Conservation (phyloP, 2,329 filamentous ascomycete species). For the Pyrenophora graminea region DNA sequence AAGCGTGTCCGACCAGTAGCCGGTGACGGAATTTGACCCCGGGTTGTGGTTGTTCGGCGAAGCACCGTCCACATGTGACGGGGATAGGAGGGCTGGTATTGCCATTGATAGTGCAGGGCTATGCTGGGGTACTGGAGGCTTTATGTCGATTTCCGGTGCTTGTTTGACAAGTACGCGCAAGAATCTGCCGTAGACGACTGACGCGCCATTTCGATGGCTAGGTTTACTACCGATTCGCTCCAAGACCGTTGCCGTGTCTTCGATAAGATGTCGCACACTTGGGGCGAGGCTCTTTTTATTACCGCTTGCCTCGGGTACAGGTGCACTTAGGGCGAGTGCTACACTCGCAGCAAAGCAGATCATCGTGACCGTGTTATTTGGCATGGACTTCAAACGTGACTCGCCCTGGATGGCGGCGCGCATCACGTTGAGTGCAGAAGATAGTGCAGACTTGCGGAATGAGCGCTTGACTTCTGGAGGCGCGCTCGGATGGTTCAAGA, state of each 20-base stretch:
- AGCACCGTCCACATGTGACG: slow-evolving; percentile 5
- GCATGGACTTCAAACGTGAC: slow-evolving; percentile 71
- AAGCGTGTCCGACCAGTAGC: slow-evolving; percentile 43
- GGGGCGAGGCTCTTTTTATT: slow-evolving; percentile 37
- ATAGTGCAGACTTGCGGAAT: slow-evolving; percentile 72
- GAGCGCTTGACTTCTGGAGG: slow-evolving; percentile 72
- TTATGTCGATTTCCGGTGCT: slow-evolving; percentile 25
- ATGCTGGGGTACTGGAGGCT: background rate
- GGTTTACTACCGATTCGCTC: slow-evolving; percentile 71
- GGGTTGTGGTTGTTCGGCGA: slow-evolving; percentile 7
- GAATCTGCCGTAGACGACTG: slow-evolving; percentile 62
- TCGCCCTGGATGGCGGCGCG: slow-evolving; percentile 75
- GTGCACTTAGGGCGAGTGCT: slow-evolving; percentile 56
- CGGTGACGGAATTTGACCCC: slow-evolving; percentile 20
- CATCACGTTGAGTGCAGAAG: slow-evolving; percentile 74
- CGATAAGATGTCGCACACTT: slow-evolving; percentile 51
- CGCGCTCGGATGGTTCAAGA: slow-evolving; percentile 75
- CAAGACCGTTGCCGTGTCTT: slow-evolving; percentile 70
- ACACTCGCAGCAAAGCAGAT: slow-evolving; percentile 66
- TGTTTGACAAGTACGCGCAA: slow-evolving; percentile 51
- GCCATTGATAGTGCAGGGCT: slow-evolving; percentile 15
- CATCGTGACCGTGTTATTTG: slow-evolving; percentile 79
- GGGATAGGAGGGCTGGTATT: slow-evolving; percentile 15
- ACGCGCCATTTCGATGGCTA: slow-evolving; percentile 68
- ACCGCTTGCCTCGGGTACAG: slow-evolving; percentile 25